Evolutionary conservation across 208 protist species (phyloP), one percentile per base, ranked within the genome.

Genomic region (Crithidia mellificae): DNA sequence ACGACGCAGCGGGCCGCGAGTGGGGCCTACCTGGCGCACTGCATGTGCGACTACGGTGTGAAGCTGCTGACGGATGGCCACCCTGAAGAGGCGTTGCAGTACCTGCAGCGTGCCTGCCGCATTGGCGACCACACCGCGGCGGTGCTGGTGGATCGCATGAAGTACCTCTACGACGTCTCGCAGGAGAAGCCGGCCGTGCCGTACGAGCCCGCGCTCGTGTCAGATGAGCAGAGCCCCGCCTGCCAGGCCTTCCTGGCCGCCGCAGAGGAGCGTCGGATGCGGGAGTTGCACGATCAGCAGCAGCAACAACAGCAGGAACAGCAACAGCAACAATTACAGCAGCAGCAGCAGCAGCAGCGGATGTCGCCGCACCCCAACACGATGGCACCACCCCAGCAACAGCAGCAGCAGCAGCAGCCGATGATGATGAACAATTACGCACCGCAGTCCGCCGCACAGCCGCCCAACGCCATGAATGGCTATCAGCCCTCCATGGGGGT

Each of bases 141-240:
- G 32, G 51, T 84, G 47, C 73, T 90, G 22, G 83, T 88, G 19
- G 87, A 95, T 29, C 90, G 85, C 32, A 69, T 92, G 72, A 73
- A 76, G 54, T 83, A 75, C 66, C 62, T 77, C 50, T 76, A 82
- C 52, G 49, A 77, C n/a, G 19, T 66, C 25, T 66, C 53, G 6
- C 74, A 80, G 32, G 51, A 63, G 17, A 53, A 54, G 12, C 30
- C 15, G 19, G 22, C 25, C 24, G 74, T 77, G 34, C 83, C 88
- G 14, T 93, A 80, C 47, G 34, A 43, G 27, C 55, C 80, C 49
- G 72, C 65, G 34, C 81, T 78, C 6, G 69, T 91, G 19, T 50
- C 79, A 3, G 88, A 93, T 43, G 69, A 71, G 43, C 84, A 78
- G 50, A 89, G 80, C 55, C 71, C 59, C 4, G 27, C 77, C 8